Evolutionary conservation across 2,329 filamentous ascomycete species (phyloP), one percentile per base, ranked within the genome.

Genomic region (Claviceps capensis): DNA sequence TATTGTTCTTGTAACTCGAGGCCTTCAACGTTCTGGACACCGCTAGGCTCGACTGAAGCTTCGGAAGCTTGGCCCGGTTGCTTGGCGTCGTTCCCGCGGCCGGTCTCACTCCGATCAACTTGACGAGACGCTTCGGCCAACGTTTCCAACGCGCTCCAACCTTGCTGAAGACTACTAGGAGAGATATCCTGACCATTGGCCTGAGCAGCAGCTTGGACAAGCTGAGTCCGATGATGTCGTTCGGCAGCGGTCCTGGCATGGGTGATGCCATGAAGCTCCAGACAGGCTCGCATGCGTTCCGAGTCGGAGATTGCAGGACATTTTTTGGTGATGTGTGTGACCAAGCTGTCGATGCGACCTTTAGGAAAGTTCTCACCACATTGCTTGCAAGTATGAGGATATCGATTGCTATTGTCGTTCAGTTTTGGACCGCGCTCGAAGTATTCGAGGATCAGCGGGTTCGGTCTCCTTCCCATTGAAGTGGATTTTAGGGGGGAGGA

Each of bases 281-380:
- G 72, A 57, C 85, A 77, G 52, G 86, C 86, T 61, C 85, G 82
- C 69, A 88, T 82, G 51, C 86, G 82, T 63, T 93, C 87, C 53
- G 79, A 76, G 56, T 85, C 74, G 56, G 82, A 80, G 50, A 94
- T 83, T 51, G 84, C 85, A 42, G 86, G 86, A 65, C 90, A 96
- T 73, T 86, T 88, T 66, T 90, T 93, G 50, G 87, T 83, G 52
- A 95, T 76, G 63, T 96, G 90, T 56, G 77, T 83, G 44, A 82
- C 85, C 55, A 96, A 70, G 60, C 81, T 87, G 63, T 96, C 90
- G 62, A 88, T 85, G 56, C 90, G 82, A 55, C 90, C 90, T 65
- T 95, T 95, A 56, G 88, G 86, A 57, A 95, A 95, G 67, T 86
- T 85, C 68, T 93, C 86, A 58, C 88, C 88, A 66, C 88, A 95